Evolutionary conservation across 2,329 filamentous ascomycete species (phyloP).

Genomic region (Endoconidiophora laricicola): DNA sequence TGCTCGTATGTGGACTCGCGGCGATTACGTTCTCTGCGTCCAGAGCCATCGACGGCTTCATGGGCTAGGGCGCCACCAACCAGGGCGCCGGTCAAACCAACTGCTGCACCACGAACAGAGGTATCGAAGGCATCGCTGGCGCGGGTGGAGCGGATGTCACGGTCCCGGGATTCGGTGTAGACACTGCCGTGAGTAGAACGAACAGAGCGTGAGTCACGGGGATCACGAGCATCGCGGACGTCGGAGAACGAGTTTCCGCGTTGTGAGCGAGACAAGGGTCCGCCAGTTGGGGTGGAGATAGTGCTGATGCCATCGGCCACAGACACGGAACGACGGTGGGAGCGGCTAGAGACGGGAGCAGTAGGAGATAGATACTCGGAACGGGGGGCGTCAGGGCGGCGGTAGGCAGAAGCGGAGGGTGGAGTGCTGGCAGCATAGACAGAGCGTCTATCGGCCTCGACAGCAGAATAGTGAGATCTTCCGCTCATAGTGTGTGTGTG

Average conservation of each 20-base stretch:
- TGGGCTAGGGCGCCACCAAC: constrained; percentile 37
- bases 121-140: constrained; percentile 32
- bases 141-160: not conserved
- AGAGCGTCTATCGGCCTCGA: constrained; percentile 7
- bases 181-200: constrained; percentile 25
- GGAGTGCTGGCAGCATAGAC: constrained; percentile 2
- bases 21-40: constrained; percentile 17
- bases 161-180: constrained; percentile 14
- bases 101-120: constrained; percentile 31
- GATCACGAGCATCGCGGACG: constrained; percentile 2
- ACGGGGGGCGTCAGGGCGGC: constrained; percentile 5
- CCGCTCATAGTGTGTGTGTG: constrained; percentile 7
- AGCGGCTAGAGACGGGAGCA: constrained; percentile 17
- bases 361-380: constrained; percentile 14
- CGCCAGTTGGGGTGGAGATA: constrained; percentile 10
- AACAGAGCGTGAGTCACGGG: constrained; percentile 15
- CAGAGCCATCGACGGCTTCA: constrained; percentile 29
- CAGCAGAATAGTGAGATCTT: constrained; percentile 8
- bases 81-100: constrained; percentile 35
- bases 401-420: not conserved
- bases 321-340: constrained; percentile 13
- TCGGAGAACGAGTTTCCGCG: constrained; percentile 13
- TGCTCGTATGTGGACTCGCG: constrained; percentile 13
- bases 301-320: constrained; percentile 1
- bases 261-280: constrained; percentile 16